Evolutionary conservation across 2,329 filamentous ascomycete genomes (phyloP), one percentile per base, ranked within the genome.

Genomic region (Alternaria novae-zelandiae): DNA sequence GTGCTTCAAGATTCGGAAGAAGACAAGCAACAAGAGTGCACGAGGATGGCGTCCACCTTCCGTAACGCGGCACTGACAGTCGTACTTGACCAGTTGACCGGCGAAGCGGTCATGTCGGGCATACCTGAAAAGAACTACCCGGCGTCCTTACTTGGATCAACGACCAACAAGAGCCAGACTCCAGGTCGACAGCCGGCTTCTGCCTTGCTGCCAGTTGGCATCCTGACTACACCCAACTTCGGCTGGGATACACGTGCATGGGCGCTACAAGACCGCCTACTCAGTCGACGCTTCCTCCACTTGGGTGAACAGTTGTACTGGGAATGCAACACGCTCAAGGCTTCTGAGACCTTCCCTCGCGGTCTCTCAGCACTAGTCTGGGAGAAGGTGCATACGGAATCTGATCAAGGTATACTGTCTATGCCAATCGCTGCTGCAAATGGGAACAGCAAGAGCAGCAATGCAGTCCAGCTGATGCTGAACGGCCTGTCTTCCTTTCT

Each of bases 241-340:
- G 71, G 67, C 13, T 77, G 74, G 76, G 73, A 79, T 70, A 80
- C 77, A 59, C 69, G 78, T 17, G 73, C 74, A 15, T 80, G 78
- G 78, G 68, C 65, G 9, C 70, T 79, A 3, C 78, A 80, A 66
- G 78, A 79, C 54, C 74, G 77, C 10, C 71, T 80, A 1, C 78
- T 80, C 15, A 77, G 76, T 23, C 72, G 68, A 13, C 71, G 78
- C 13, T 69, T 78, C 59, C 68, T 80, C 15, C 73, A 78, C 30
- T 63, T 78, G 11, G 72, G 75, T 36, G 70, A 73, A 57, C 78
- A 80, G 54, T 66, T 79, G 63, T 78, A 79, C 66, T 80, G 78
- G 78, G 76, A 80, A 49, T 80, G 78, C 60, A 76, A 76, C 63
- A 64, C 69, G 9, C 75, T 79, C 58, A 80, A 79, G 60, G 78